Percentiles rank a stretch among this genome's conserved stretches.
phyloP scores from a whole-genome alignment of 371 early-diverging fungal genomes.

The Parasitella parasitica region DNA sequence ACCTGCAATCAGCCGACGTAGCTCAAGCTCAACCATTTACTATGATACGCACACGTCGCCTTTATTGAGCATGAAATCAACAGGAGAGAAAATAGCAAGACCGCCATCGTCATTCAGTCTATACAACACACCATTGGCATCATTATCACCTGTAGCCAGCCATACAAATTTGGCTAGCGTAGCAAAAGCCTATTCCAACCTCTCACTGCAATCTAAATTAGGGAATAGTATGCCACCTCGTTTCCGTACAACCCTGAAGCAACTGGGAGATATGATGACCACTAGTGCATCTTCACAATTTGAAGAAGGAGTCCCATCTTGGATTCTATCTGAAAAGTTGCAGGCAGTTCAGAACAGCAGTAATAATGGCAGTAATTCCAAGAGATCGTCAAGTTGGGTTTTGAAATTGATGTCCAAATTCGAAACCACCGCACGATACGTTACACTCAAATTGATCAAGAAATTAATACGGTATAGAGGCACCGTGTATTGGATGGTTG shows the following conservation, averaged over 20 bases:
- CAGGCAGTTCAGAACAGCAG: slow-evolving; percentile 2
- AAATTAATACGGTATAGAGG: slow-evolving; percentile 25
- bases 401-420: not conserved
- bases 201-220: slow-evolving; percentile 19
- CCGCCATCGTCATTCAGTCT: slow-evolving; percentile 16
- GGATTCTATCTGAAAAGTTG: slow-evolving; percentile 18
- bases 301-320: slow-evolving; percentile 1
- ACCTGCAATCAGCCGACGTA: slow-evolving; percentile 24
- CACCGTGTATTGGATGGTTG: slow-evolving; percentile 37
- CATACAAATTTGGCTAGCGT: slow-evolving; percentile 25
- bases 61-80: slow-evolving; percentile 1
- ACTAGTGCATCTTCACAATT: not conserved
- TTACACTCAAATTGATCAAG: slow-evolving; percentile 9
- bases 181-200: slow-evolving; percentile 20
- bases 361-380: not conserved
- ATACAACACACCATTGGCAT: slow-evolving; percentile 28
- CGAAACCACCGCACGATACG: not conserved
- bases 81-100: slow-evolving; percentile 8
- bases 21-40: slow-evolving; percentile 29
- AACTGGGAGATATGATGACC: slow-evolving; percentile 14
- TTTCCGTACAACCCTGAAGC: slow-evolving; percentile 19
- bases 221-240: slow-evolving; percentile 18
- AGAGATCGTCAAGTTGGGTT: not conserved
- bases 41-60: slow-evolving; percentile 20
- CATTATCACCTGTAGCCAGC: slow-evolving; percentile 31